Evolutionary conservation across 139 green algal genomes (phyloP), one percentile per base, ranked within the genome.

Genomic region (Pseudopediastrum boryanum): DNA sequence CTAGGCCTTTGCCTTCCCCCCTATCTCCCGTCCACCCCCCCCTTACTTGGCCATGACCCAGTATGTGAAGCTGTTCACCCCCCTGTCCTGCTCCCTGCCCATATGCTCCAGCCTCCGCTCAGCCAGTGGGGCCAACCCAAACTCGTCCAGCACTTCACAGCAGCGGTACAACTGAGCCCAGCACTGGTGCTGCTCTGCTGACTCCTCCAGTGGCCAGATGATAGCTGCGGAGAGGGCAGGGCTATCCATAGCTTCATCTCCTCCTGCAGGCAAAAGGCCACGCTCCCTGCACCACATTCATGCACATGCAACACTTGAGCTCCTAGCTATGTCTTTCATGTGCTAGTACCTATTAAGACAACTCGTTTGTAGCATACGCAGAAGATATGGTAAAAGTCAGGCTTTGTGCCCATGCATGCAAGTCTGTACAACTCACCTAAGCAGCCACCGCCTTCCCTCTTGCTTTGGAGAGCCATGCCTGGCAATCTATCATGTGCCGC

Each of bases 21-120:
- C 19, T 9, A 50, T 6, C 62, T 44, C 38, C 16, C 61, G n/a
- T n/a, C n/a, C n/a, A n/a, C n/a, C n/a, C n/a, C 31, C 7, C 7
- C n/a, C 54, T 7, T 27, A 74, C 74, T 63, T 73, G 33, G 65
- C 74, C 74, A 81, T 81, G 6, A 72, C 74, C 19, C 56, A 74
- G 21, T 41, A 64, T 3, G 74, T 75, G 74, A 81, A 81, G 44
- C 44, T 64, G 62, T 63, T 48, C 16, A 46, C 4, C 0, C 12
- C 31, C 25, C 36, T 36, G n/a, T 44, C 42, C 31, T 67, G 33
- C 48, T 81, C 74, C 21, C 43, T 35, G 35, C 51, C 35, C 74
- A 81, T 81, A 35, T 63, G 50, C 27, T 33, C 31, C 41, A 59
- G 44, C 62, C 65, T 48, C 31, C 44, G 46, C 13, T 44, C 33